Evolutionary conservation across 2,329 filamentous ascomycete genomes (phyloP), one percentile per base, ranked within the genome.

Genomic region (Exophiala dermatitidis): DNA sequence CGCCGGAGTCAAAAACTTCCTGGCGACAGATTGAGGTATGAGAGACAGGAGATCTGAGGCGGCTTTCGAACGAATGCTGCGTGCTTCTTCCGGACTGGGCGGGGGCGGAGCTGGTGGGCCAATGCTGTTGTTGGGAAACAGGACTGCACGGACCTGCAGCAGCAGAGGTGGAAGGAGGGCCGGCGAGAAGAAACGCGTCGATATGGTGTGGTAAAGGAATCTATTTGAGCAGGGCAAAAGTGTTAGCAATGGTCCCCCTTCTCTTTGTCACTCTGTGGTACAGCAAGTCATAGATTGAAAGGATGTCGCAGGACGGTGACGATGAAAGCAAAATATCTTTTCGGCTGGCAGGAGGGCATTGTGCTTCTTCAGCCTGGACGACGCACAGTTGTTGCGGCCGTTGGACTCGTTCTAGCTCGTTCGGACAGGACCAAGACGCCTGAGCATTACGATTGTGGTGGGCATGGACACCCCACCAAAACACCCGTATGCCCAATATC

Each of bases 111-210:
- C 44, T 5, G 64, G 46, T 3, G 66, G 62, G 5, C 63, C 62
- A n/a, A 68, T 57, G 19, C 59, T 52, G 53, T 67, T 66, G 45
- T 88, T 86, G 61, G 93, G 91, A 68, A 96, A 97, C 52, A 97
- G 75, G 56, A 86, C 81, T 64, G 80, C 82, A 67, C 93, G 86
- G 64, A 87, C 77, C 61, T 82, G 69, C 50, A 67, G 68, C 26
- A 75, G 68, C 61, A 88, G 70, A 66, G 76, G 75, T 67, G 86
- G 82, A 52, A 90, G 74, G 62, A 80, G 76, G 57, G 77, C 76
- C 62, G 83, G 76, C 71, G 84, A 79, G 58, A 89, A 74, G 56
- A 87, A 67, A 66, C 78, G 72, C 78, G 75, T 71, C 78, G 86
- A 69, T 65, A 72, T 74, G 63, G 67, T 69, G 62, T 73, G 66